Base-by-base conservation (phyloP, 768 basidiomycete genomes). In the Suillus subaureus region DNA sequence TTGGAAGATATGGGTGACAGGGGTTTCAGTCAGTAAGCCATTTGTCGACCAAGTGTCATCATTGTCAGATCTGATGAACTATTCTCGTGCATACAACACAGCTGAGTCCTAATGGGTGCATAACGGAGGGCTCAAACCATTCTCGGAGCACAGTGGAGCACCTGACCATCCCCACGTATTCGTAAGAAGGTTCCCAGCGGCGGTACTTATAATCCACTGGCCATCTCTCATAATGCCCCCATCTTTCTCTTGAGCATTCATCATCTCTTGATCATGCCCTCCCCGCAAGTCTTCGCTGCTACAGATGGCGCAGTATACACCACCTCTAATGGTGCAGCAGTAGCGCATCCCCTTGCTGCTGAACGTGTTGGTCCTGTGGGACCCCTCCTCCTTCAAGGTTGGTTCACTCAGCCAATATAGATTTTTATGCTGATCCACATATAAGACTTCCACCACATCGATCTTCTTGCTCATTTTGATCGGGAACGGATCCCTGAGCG, bases 401-500 rank as follows among this genome's bases (percentile, higher is more conserved):
- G 31, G 82, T 77, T 64, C 47, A 33, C 23, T 6, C 63, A 28
- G 21, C 23, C 35, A 21, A 26, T 15, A 49, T 45, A 61, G n/a
- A 43, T 52, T 23, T 28, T 18, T 66, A 64, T 62, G 35, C 66
- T 77, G 49, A 74, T 69, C 64, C 51, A 63, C 23, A 35, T 43
- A n/a, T 63, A 66, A 92, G 93, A 95, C 76, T 94, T 94, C 82
- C 90, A 93, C 78, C 88, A 92, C 78, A 90, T 96, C 73, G 94
- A 95, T 79, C 82, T 91, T 58, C 87, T 99, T 67, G 89, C 93
- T 18, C 96, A 97, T 82, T 96, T 96, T 72, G 93, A 94, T 77
- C 89, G 93, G 66, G 96, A 97, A 79, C 91, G 97, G 75, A 97
- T 99, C 73, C 97, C 96, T 18, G 94, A 97, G 84, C 93, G 94